Conservation (phyloP, 148 eudicot genomes). For the Agrostemma githago region DNA sequence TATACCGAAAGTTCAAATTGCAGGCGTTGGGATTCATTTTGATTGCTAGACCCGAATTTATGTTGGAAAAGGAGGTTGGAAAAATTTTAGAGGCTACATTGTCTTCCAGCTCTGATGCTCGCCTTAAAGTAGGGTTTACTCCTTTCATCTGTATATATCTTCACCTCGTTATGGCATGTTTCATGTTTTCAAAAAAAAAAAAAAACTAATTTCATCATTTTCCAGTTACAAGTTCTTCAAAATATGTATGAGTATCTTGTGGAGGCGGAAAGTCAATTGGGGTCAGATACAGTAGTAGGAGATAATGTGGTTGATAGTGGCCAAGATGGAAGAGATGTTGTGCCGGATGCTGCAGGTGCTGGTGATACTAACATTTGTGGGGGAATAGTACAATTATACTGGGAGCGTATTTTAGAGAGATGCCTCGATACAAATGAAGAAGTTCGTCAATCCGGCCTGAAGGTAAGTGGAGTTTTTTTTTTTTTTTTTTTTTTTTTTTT, state of each 20-base stretch:
- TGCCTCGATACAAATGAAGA: conserved; percentile 78
- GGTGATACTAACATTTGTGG: conserved; percentile 98
- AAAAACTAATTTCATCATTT: conserved; percentile 22
- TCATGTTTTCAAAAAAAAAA: not conserved
- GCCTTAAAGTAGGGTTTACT: conserved; percentile 62
- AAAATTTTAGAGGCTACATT: conserved; percentile 67
- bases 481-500: too few relatives aligned
- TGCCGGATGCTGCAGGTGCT: conserved; percentile 98
- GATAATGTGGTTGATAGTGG: conserved; percentile 34
- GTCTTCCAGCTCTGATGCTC: conserved; percentile 62
- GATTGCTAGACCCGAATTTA: conserved; percentile 87
- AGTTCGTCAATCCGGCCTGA: conserved; percentile 75
- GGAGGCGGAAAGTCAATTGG: conserved; percentile 87
- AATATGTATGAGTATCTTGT: conserved; percentile 90
- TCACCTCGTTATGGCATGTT: not conserved
- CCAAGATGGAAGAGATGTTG: conserved; percentile 48
- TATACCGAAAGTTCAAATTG: conserved; percentile 21
- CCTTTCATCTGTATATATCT: conserved; percentile 12
- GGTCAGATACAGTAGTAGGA: conserved; percentile 39
- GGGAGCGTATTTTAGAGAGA: conserved; percentile 78
- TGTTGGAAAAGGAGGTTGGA: conserved; percentile 80
- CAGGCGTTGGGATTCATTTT: conserved; percentile 91
- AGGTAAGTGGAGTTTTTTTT: conserved; percentile 41
- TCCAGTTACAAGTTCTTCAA: conserved; percentile 85
- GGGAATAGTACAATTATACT: conserved; percentile 83